Evolutionary conservation across 2,329 filamentous ascomycete species (phyloP).

Genomic region (Stemphylium beticola): DNA sequence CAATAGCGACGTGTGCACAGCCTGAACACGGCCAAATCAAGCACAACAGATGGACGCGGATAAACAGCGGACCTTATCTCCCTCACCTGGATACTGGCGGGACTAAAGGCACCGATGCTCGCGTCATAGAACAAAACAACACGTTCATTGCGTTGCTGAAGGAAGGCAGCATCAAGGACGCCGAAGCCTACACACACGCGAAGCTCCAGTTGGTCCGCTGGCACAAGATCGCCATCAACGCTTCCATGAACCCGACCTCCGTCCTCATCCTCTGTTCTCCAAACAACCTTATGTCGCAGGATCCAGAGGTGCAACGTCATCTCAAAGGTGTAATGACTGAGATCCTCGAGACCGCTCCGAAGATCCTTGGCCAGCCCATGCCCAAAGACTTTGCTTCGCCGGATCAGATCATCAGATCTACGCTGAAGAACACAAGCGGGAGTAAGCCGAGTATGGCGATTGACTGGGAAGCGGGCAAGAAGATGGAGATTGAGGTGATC

Average conservation of each 20-base stretch:
- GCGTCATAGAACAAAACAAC: slow-evolving; percentile 54
- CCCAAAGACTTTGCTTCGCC: slow-evolving; percentile 66
- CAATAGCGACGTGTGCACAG: slow-evolving; percentile 72
- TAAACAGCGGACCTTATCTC: slow-evolving; percentile 71
- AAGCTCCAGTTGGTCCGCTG: slow-evolving; percentile 73
- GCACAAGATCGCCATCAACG: slow-evolving; percentile 81
- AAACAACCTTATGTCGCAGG: slow-evolving; percentile 70
- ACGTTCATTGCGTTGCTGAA: slow-evolving; percentile 62
- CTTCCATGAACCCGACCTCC: slow-evolving; percentile 74
- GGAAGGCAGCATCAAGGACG: slow-evolving; percentile 69
- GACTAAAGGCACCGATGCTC: slow-evolving; percentile 27
- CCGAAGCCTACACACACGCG: slow-evolving; percentile 67
- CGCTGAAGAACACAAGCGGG: slow-evolving; percentile 65
- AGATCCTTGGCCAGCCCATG: slow-evolving; percentile 66
- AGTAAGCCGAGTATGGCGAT: slow-evolving; percentile 69
- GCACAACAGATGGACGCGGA: slow-evolving; percentile 76
- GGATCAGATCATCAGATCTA: slow-evolving; percentile 68
- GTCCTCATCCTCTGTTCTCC: slow-evolving; percentile 69
- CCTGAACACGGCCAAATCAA: slow-evolving; percentile 66
- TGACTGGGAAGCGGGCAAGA: slow-evolving; percentile 71
- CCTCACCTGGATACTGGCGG: slow-evolving; percentile 53
- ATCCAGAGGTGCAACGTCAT: slow-evolving; percentile 67
- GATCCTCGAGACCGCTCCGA: slow-evolving; percentile 68
- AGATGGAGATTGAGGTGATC: slow-evolving; percentile 75
- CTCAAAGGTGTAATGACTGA: slow-evolving; percentile 72